Percentiles rank a stretch among this genome's conserved stretches.
Conservation (phyloP, 805 yeast species). For the Ogataea parapolymorpha region DNA sequence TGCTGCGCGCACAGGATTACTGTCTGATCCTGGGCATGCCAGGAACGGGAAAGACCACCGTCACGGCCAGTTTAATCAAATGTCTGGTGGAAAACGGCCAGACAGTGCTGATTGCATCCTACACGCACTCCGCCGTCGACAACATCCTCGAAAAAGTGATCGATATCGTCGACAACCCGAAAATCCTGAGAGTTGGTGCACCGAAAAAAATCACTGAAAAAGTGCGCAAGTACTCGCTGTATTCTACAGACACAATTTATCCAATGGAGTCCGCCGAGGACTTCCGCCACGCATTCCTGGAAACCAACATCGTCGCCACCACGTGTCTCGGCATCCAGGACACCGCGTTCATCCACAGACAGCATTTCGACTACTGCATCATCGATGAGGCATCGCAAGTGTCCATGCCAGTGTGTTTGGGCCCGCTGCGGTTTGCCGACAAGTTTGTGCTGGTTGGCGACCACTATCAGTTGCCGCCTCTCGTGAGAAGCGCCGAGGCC, state of each 20-base stretch:
- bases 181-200: conserved; percentile 68
- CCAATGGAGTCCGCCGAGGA: conserved; percentile 39
- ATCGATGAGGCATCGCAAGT: conserved; percentile 97
- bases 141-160: conserved; percentile 76
- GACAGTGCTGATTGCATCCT: conserved; percentile 74
- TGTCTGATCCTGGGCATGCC: conserved; percentile 93
- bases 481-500: conserved; percentile 70
- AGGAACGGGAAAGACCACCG: conserved; percentile 94
- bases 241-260: conserved; percentile 31
- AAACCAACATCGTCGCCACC: conserved; percentile 76
- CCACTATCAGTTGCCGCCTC: conserved; percentile 89
- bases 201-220: conserved; percentile 57
- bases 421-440: conserved; percentile 76
- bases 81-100: conserved; percentile 58
- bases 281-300: conserved; percentile 44
- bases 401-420: conserved; percentile 85
- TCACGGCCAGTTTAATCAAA: conserved; percentile 72
- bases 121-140: conserved; percentile 95
- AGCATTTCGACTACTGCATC: conserved; percentile 83
- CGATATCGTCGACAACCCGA: conserved; percentile 37
- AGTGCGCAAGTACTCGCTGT: conserved; percentile 51
- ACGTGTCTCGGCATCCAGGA: conserved; percentile 80
- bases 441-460: conserved; percentile 94
- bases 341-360: conserved; percentile 50
- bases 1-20: conserved; percentile 66